A percentile compares a stretch with the other conserved stretches of the same genome.
These are phyloP conservation scores for Omphalea diandra DNA, from an alignment of 441 rosid genomes.

Conservation along the genomic window DNA sequence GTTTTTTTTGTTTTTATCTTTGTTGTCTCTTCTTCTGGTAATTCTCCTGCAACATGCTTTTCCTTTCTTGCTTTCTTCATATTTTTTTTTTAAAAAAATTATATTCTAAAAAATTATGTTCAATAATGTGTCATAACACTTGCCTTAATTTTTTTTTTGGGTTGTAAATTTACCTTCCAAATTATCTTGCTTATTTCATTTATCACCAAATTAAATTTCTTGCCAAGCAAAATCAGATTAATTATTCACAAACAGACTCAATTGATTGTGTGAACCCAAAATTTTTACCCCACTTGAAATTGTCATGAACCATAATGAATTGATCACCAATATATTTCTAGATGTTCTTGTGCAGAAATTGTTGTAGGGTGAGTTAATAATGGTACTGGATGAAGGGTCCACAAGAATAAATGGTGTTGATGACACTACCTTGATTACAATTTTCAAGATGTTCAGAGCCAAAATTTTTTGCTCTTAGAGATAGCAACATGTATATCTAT, in stretches of 20 bases:
- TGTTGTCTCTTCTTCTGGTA: conserved; percentile 46
- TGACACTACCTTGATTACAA: conserved; percentile 47
- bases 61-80: conserved; percentile 15
- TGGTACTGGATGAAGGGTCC: conserved; percentile 39
- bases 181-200: no score
- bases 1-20: conserved; percentile 41
- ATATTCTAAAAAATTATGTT: no score
- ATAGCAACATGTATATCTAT: conserved; percentile 18
- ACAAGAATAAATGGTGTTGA: conserved; percentile 48
- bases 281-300: no score
- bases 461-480: conserved; percentile 22
- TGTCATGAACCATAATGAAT: no score
- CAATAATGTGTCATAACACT: no score
- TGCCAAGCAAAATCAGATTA: no score
- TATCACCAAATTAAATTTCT: no score
- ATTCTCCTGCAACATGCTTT: conserved; percentile 25
- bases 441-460: conserved; percentile 40
- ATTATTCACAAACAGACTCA: no score
- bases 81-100: conserved; percentile 10
- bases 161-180: no score
- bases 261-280: no score
- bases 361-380: conserved; percentile 5
- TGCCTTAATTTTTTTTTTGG: no score
- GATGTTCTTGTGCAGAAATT: not conserved
- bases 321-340: no score